phyloP scores from a whole-genome alignment of 2,329 filamentous ascomycete genomes.

The Sclerotinia glacialis region DNA sequence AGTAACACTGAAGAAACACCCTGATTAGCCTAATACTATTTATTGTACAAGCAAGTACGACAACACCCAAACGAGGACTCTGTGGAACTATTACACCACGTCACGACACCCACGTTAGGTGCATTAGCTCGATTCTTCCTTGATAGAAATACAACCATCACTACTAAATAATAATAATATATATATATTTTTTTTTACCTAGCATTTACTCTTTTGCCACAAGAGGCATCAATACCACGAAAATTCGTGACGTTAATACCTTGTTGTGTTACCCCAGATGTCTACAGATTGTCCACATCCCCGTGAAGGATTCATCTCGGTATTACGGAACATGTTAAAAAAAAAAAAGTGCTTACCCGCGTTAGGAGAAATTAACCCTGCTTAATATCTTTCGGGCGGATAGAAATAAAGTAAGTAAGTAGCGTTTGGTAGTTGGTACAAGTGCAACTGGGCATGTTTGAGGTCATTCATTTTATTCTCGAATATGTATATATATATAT shows the following conservation, averaged over 20 bases:
- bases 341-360: background rate
- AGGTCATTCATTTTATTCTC: background rate
- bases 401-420: background rate
- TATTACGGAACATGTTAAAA: background rate
- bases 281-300: too few relatives aligned
- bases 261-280: conserved; percentile 17
- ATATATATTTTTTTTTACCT: too few relatives aligned
- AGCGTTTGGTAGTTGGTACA: background rate
- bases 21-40: background rate
- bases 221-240: background rate
- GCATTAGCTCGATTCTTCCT: background rate
- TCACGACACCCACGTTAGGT: conserved; percentile 7
- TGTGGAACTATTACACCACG: background rate
- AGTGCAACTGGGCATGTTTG: background rate
- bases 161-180: background rate
- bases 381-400: background rate
- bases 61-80: background rate
- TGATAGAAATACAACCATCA: too few relatives aligned
- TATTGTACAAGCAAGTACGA: background rate
- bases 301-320: background rate
- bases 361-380: background rate
- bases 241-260: conserved; percentile 3
- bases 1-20: background rate
- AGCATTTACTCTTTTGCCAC: background rate
- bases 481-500: too few relatives aligned